Conservation (phyloP, 2,329 filamentous ascomycete genomes). For the Plectosphaerella sp. region DNA sequence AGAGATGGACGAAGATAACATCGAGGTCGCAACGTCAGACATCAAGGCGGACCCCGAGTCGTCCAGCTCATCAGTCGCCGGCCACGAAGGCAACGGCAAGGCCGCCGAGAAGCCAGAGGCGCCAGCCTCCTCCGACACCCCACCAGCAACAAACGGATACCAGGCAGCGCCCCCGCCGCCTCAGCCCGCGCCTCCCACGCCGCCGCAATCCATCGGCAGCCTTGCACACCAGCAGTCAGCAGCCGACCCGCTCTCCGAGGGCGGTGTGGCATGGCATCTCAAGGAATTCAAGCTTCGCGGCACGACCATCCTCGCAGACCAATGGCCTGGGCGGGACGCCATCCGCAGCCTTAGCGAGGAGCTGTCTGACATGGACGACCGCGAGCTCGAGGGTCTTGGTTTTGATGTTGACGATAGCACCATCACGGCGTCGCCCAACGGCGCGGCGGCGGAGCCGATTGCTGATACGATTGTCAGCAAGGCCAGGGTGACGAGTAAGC, state of each 20-base stretch:
- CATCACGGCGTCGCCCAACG: constrained; percentile 32
- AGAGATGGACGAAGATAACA: constrained; percentile 32
- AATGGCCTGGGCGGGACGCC: constrained; percentile 68
- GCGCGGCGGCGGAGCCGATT: constrained; percentile 9
- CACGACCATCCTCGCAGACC: constrained; percentile 73
- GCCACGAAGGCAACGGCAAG: constrained; percentile 16
- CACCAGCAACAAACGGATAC: constrained; percentile 45
- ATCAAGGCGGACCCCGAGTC: constrained; percentile 13
- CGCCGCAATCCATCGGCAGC: constrained; percentile 61
- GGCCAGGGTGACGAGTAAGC: constrained; percentile 19
- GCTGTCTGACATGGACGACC: constrained; percentile 87
- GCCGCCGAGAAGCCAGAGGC: constrained; percentile 18
- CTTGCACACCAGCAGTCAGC: constrained; percentile 39
- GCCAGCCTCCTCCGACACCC: constrained; percentile 30
- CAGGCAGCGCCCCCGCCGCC: constrained; percentile 22
- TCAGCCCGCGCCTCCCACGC: constrained; percentile 54
- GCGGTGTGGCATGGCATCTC: constrained; percentile 86
- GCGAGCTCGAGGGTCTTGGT: constrained; percentile 71
- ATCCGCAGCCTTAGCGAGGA: constrained; percentile 71
- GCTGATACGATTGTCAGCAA: constrained; percentile 16
- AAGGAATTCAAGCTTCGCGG: constrained; percentile 74
- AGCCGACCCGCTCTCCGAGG: constrained; percentile 56
- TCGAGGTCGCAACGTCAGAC: constrained; percentile 41
- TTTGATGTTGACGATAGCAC: constrained; percentile 47
- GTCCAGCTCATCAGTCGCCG: constrained; percentile 21